Evolutionary conservation across 2,329 filamentous ascomycete genomes (phyloP).

Genomic region (Curvularia verruculosa): DNA sequence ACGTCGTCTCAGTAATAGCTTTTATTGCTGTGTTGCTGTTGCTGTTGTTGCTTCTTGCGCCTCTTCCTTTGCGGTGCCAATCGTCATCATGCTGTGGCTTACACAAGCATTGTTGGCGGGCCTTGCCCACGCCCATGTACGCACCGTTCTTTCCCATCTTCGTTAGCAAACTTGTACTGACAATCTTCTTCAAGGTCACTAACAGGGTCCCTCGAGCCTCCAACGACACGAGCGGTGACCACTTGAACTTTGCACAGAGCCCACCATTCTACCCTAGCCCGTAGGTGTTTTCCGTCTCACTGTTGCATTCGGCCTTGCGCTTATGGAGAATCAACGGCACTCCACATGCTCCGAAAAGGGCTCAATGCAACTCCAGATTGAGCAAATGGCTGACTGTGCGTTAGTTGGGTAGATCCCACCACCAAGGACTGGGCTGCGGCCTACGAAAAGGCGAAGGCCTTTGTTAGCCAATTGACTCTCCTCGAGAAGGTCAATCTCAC

Average conservation of each 20-base stretch:
- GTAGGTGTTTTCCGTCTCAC: conserved; percentile 26
- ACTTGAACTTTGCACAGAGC: conserved; percentile 49
- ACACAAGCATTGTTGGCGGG: conserved; percentile 43
- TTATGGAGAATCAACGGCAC: not conserved
- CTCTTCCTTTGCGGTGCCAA: conserved; percentile 16
- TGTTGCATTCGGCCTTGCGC: not conserved
- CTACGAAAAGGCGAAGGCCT: conserved; percentile 74
- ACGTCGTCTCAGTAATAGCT: conserved; percentile 18
- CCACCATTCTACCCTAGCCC: conserved; percentile 83
- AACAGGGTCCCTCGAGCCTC: conserved; percentile 33
- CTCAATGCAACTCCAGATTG: not conserved
- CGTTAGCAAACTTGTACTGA: conserved; percentile 25
- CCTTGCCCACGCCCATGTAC: conserved; percentile 41
- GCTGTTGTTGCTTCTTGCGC: conserved; percentile 14
- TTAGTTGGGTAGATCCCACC: conserved; percentile 72
- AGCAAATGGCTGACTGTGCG: conserved; percentile 2
- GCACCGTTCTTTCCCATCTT: conserved; percentile 23
- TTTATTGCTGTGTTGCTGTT: conserved; percentile 19
- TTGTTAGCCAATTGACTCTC: conserved; percentile 83
- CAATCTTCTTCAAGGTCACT: conserved; percentile 40
- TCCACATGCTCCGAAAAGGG: not conserved
- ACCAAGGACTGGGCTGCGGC: conserved; percentile 74
- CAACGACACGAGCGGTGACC: conserved; percentile 27
- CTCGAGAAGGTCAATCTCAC: conserved; percentile 94
- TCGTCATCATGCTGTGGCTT: conserved; percentile 46